A percentile compares a stretch with the other conserved stretches of the same genome.
phyloP scores from a whole-genome alignment of 2,329 filamentous ascomycete species.

The Botryotinia calthae region DNA sequence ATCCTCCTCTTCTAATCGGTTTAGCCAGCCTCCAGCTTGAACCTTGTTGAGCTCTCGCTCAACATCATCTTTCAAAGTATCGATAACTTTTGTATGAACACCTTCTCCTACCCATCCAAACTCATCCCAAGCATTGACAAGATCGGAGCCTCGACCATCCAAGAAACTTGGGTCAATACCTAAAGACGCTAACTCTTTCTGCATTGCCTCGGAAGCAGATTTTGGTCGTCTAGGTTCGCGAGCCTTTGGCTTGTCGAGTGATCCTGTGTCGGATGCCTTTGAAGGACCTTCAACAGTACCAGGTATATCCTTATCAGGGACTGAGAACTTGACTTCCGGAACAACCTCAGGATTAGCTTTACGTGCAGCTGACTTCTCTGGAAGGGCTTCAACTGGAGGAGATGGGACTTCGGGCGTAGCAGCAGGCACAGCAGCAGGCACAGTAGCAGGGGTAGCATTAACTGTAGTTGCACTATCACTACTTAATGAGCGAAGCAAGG shows the following conservation, averaged over 20 bases:
- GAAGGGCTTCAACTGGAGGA: not conserved
- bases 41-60: constrained; percentile 86
- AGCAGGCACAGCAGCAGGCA: constrained; percentile 37
- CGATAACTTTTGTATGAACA: constrained; percentile 71
- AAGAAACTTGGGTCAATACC: constrained; percentile 76
- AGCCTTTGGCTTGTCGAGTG: constrained; percentile 33
- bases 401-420: not conserved
- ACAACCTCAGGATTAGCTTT: constrained; percentile 40
- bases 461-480: constrained; percentile 40
- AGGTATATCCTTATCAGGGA: constrained; percentile 46
- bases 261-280: constrained; percentile 40
- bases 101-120: constrained; percentile 84
- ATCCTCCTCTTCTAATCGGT: constrained; percentile 80
- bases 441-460: constrained; percentile 18
- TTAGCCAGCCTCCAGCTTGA: constrained; percentile 90
- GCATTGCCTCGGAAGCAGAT: constrained; percentile 37
- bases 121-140: constrained; percentile 78
- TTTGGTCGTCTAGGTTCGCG: constrained; percentile 36
- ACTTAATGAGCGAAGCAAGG: constrained; percentile 43
- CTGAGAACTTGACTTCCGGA: constrained; percentile 59
- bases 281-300: constrained; percentile 43
- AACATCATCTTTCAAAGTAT: constrained; percentile 77
- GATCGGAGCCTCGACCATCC: constrained; percentile 73
- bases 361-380: constrained; percentile 30
- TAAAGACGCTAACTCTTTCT: constrained; percentile 46